Base-by-base conservation (phyloP, 371 early-diverging fungal species). In the Syncephalastrum racemosum region DNA sequence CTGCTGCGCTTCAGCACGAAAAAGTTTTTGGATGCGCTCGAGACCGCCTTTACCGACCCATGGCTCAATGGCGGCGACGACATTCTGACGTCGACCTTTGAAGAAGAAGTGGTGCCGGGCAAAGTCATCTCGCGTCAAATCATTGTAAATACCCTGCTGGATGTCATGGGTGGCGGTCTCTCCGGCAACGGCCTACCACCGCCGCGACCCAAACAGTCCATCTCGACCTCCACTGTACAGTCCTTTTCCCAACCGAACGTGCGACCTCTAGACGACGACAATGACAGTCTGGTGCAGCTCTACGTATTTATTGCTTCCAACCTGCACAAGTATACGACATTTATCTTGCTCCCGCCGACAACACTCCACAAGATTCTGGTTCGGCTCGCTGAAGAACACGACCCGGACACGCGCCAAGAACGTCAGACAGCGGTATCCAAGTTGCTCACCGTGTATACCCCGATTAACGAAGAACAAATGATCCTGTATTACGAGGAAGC, bases 101-200 rank as follows among this genome's bases (percentile, higher is more conserved):
- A 62, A 61, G 81, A 80, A 46, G 85, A 85, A 40, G 85, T 81
- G 36, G 67, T 81, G 18, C 82, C 75, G 36, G 88, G 76, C 13
- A 77, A 78, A 59, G 82, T 75, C 6, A 85, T 93, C 36, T 87
- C 84, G 39, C 81, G 91, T 4, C 91, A 91, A 68, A 80, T 83
- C 50, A 85, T 93, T 56, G 76, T 91, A 50, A 87, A 90, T 64
- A 81, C 88, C 1, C 56, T 91, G 27, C 63, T 91, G 19, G 79
- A 80, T 44, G 85, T 88, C 4, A 71, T 88, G 64, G 77, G 75
- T 3, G 72, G 73, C 3, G 69, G 75, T 0, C 54, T 64, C 52
- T 66, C 70, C 2, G 77, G 67, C 3, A 74, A 60, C 10, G 68
- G 63, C 8, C 20, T 66, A 47, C 72, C 66, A 14, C 63, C 66